phyloP scores from a whole-genome alignment of 345 rosid genomes.

The Balakata baccata region DNA sequence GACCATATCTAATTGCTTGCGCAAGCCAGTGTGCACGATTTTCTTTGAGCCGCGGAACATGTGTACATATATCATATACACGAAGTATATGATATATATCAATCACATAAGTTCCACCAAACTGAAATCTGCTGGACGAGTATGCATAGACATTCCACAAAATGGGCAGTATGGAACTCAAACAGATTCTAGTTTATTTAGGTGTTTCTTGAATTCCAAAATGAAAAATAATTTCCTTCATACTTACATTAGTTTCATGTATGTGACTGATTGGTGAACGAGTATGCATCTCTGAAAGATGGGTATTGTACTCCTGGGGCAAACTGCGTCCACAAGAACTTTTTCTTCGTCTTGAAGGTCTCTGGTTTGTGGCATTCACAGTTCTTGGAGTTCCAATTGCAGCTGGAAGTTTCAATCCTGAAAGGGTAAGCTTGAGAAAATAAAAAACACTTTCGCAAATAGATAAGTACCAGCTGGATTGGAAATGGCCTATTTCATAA shows the following conservation, averaged over 20 bases:
- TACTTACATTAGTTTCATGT: conserved; percentile 20
- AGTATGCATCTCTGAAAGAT: conserved; percentile 80
- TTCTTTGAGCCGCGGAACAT: background rate
- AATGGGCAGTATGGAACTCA: background rate
- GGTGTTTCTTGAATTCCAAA: too few relatives aligned
- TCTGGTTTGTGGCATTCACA: conserved; percentile 73
- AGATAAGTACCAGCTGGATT: background rate
- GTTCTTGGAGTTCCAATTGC: conserved; percentile 87
- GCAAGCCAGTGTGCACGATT: background rate
- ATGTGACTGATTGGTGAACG: conserved; percentile 58
- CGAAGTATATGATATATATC: background rate
- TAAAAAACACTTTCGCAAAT: background rate
- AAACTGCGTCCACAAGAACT: conserved; percentile 63
- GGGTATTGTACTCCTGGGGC: conserved; percentile 86
- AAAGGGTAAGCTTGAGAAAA: conserved; percentile 44
- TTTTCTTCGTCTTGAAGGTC: conserved; percentile 80
- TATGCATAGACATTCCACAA: background rate
- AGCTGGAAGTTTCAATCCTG: conserved; percentile 93
- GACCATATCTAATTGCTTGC: too few relatives aligned
- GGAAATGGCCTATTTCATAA: background rate
- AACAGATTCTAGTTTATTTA: background rate
- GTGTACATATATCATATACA: background rate
- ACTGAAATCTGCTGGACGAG: background rate
- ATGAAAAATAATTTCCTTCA: background rate
- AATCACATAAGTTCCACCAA: background rate